Percentiles rank a stretch among this genome's conserved stretches.
Conservation (phyloP, 2,329 filamentous ascomycete species). For the Apiospora aurea region DNA sequence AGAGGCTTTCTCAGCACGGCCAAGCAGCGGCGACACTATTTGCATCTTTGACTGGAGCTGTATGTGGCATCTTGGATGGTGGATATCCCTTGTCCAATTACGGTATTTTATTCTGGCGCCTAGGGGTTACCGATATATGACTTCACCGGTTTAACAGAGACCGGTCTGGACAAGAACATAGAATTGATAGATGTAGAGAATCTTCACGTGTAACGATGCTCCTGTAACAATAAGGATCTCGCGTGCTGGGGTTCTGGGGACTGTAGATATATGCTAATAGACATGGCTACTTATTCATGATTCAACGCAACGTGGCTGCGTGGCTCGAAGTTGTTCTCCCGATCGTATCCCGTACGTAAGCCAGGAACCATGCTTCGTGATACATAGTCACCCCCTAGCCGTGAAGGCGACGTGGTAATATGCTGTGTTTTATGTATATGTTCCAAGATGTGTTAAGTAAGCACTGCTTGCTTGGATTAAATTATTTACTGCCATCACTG, state of each 20-base stretch:
- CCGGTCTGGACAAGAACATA: neutral
- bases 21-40: neutral
- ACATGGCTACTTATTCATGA: too few relatives aligned
- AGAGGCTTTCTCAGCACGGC: neutral
- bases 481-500: neutral
- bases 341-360: too few relatives aligned
- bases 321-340: too few relatives aligned
- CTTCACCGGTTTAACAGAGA: neutral
- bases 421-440: too few relatives aligned
- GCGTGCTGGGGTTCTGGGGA: neutral
- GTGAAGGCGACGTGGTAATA: too few relatives aligned
- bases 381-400: too few relatives aligned
- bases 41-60: too few relatives aligned
- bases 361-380: too few relatives aligned
- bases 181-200: neutral
- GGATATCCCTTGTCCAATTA: neutral
- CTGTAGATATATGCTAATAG: neutral
- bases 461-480: neutral
- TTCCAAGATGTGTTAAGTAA: neutral
- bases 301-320: neutral
- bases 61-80: neutral
- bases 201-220: neutral
- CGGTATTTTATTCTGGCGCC: neutral
- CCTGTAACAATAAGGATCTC: neutral
- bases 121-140: neutral